Evolutionary conservation across 2,329 filamentous ascomycete genomes (phyloP), one percentile per base, ranked within the genome.

Genomic region (Madurella mycetomatis): DNA sequence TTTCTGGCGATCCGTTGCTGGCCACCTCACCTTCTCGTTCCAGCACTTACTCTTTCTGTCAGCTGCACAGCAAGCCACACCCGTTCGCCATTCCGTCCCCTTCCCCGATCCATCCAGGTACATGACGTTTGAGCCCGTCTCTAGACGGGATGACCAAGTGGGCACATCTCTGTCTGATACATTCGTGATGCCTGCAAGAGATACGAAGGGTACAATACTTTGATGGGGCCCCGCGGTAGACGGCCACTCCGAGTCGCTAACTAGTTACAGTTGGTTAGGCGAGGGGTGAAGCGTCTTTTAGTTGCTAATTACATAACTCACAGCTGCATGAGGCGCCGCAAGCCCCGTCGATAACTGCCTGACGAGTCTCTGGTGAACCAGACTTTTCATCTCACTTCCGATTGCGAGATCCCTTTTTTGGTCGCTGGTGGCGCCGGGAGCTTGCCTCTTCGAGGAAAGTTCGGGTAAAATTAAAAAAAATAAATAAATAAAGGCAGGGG

Each of bases 371-470:
- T 15, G 34, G 11, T 37, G 13, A 37, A 11, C 34, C 13, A 37
- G 34, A 37, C 34, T 37, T 15, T 55, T 49, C 47, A 49, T 54
- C 43, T 49, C 43, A 46, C 43, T 51, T 30, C 48, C 41, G 40
- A 32, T 19, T 25, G 37, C n/a, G 46, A 43, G 18, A 39, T 55
- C 44, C 49, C 53, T 7, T 39, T 41, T 58, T 55, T 49, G 32
- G 55, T 56, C 50, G 19, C 53, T 49, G 45, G 49, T 52, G 51
- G 57, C 47, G 32, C 32, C 48, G 39, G 56, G 49, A 31, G 51
- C 47, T 58, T 64, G 51, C 62, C 59, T 40, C 34, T 60, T 64
- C 44, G 39, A 58, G 62, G 49, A 47, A 62, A 61, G 60, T 54
- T 57, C 49, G 59, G 62, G 31, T 53, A 58, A 61, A 60, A 51